phyloP scores from a whole-genome alignment of 2,329 filamentous ascomycete genomes.

The Aspergillus hortae region DNA sequence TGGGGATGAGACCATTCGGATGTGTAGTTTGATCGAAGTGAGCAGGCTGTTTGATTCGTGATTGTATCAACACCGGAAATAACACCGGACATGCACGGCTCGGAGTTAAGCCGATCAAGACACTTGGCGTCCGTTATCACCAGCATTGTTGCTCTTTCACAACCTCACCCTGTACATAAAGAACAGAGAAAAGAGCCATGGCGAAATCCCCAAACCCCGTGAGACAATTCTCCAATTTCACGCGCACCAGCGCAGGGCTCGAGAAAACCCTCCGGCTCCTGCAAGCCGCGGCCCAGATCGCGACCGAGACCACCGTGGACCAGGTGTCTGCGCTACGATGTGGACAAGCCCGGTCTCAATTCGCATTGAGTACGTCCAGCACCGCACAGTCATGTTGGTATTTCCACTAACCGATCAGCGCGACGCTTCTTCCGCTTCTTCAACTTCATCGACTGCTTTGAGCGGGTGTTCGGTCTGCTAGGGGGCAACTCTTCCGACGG shows the following conservation, averaged over 20 bases:
- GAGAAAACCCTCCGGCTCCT: slow-evolving; percentile 34
- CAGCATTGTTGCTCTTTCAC: neutral
- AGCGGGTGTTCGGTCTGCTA: slow-evolving; percentile 46
- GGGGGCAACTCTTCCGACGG: slow-evolving; percentile 16
- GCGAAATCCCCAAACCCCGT: neutral
- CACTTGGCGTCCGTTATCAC: neutral
- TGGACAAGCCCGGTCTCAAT: slow-evolving; percentile 31
- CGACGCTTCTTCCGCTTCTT: slow-evolving; percentile 67
- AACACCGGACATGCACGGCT: neutral
- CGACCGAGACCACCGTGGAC: slow-evolving; percentile 14
- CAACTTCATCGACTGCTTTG: slow-evolving; percentile 62
- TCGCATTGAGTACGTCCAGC: slow-evolving; percentile 37
- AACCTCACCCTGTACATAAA: neutral
- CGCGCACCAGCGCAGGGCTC: slow-evolving; percentile 24
- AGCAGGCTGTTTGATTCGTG: no score
- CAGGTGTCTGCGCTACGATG: slow-evolving; percentile 26
- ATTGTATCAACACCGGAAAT: no score
- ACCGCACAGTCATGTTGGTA: neutral
- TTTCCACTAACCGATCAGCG: slow-evolving; percentile 25
- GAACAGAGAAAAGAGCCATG: neutral
- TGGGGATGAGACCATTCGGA: no score
- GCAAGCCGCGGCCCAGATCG: slow-evolving; percentile 29
- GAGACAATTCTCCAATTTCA: slow-evolving; percentile 25
- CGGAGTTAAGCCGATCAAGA: neutral
- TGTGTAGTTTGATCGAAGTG: no score